phyloP scores from a whole-genome alignment of 2,329 filamentous ascomycete species.

The Simplicillium aogashimaense region DNA sequence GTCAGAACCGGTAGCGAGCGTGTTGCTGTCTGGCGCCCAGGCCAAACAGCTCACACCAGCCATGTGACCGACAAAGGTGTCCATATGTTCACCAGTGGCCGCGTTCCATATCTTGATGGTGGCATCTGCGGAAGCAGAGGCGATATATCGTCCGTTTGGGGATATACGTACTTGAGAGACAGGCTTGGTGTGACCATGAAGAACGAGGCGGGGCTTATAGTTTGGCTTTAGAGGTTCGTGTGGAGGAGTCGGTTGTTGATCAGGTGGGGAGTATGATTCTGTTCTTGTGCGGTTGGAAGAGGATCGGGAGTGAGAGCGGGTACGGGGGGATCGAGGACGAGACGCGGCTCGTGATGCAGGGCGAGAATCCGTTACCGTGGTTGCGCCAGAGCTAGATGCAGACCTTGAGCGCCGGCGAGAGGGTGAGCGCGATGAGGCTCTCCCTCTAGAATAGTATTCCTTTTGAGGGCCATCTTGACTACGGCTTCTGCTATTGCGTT shows the following conservation, averaged over 20 bases:
- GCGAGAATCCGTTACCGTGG: conserved; percentile 25
- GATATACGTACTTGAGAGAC: conserved; percentile 85
- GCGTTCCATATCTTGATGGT: conserved; percentile 90
- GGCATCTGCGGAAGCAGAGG: conserved; percentile 79
- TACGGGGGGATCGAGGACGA: conserved; percentile 19
- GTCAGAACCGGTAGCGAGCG: conserved; percentile 83
- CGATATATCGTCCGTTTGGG: conserved; percentile 81
- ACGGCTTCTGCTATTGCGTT: conserved; percentile 11
- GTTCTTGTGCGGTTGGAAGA: conserved; percentile 21
- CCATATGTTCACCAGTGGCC: conserved; percentile 64
- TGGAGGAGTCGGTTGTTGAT: conserved; percentile 20
- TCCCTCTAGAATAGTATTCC: conserved; percentile 16
- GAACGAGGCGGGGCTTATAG: conserved; percentile 59
- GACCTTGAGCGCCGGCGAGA: conserved; percentile 21
- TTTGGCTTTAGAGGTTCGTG: conserved; percentile 48
- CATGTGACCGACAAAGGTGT: conserved; percentile 39
- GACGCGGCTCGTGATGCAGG: conserved; percentile 21
- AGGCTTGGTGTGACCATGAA: conserved; percentile 69
- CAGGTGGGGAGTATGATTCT: conserved; percentile 14
- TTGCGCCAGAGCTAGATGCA: conserved; percentile 23
- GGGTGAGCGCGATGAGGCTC: conserved; percentile 19
- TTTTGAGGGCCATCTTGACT: conserved; percentile 13
- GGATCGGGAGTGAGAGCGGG: conserved; percentile 16
- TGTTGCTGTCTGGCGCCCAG: conserved; percentile 87
- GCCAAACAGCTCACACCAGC: conserved; percentile 66